Conservation (phyloP, 805 yeast species). For the Zygoascus flipseniorum region DNA sequence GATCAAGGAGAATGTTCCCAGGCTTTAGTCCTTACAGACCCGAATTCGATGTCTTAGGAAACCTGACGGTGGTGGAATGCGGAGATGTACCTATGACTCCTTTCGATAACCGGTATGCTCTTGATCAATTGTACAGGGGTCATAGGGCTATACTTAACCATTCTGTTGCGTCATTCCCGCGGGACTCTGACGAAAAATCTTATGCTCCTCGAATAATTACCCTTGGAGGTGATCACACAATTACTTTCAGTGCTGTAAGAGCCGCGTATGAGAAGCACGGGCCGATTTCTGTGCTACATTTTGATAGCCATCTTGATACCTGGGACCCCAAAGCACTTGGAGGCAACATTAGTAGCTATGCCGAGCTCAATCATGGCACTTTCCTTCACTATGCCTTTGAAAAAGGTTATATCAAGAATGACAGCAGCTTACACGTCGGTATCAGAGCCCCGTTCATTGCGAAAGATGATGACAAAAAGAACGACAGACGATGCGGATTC, state of each 20-base stretch:
- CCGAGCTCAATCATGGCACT: constrained; percentile 58
- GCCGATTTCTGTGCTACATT: constrained; percentile 58
- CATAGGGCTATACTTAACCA: constrained; percentile 35
- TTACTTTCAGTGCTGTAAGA: constrained; percentile 61
- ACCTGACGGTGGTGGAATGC: constrained; percentile 47
- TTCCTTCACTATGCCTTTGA: constrained; percentile 64
- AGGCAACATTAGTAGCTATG: constrained; percentile 52
- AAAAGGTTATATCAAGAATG: constrained; percentile 45
- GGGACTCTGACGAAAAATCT: constrained; percentile 21
- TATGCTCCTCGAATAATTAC: constrained; percentile 50
- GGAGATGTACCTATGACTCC: constrained; percentile 63
- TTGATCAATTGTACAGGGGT: constrained; percentile 46
- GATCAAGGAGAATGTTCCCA: constrained; percentile 32
- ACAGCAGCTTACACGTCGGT: constrained; percentile 48
- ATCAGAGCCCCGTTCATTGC: constrained; percentile 53
- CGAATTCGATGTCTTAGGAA: constrained; percentile 54
- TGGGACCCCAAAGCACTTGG: constrained; percentile 59
- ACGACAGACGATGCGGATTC: constrained; percentile 57
- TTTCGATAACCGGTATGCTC: constrained; percentile 51
- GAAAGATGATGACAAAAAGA: constrained; percentile 41
- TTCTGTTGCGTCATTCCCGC: constrained; percentile 7
- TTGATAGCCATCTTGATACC: constrained; percentile 63
- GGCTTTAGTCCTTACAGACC: constrained; percentile 39
- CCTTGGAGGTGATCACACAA: constrained; percentile 73
- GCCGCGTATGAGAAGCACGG: constrained; percentile 53